Percentiles rank a stretch among this genome's conserved stretches.
These are phyloP conservation scores for Globisporangium acanthophoron DNA, from an alignment of 352 stramenopile genomes.

Conservation along the genomic window DNA sequence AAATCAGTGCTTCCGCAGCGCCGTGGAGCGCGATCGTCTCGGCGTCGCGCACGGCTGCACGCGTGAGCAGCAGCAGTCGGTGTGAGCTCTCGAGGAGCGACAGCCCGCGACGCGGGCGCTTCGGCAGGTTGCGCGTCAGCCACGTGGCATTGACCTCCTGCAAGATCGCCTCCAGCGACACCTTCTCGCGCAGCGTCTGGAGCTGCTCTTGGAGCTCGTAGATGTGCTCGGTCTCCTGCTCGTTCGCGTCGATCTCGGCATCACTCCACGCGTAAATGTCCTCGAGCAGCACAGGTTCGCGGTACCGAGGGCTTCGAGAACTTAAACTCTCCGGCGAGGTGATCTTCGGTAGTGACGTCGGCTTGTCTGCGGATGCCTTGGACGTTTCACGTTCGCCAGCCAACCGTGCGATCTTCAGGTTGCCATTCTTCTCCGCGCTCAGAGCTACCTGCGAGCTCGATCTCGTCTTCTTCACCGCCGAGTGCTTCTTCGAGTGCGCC, in stretches of 20 bases:
- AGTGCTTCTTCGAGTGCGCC: background rate
- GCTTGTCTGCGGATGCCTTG: too few relatives aligned
- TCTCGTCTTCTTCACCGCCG: background rate
- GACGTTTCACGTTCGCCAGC: too few relatives aligned
- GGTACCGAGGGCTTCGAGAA: background rate
- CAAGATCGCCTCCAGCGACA: conserved; percentile 15
- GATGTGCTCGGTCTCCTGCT: conserved; percentile 37
- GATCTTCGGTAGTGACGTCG: too few relatives aligned
- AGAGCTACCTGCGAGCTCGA: background rate
- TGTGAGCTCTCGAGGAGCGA: conserved; percentile 3
- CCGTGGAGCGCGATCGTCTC: conserved; percentile 43
- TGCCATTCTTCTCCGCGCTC: background rate
- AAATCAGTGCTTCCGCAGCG: conserved; percentile 37
- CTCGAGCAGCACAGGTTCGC: conserved; percentile 13
- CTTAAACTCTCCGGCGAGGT: background rate
- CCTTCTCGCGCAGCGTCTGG: conserved; percentile 18
- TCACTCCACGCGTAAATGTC: conserved; percentile 43
- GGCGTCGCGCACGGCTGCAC: conserved; percentile 17
- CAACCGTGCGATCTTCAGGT: too few relatives aligned
- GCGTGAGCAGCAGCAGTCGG: conserved; percentile 16
- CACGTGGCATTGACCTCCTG: conserved; percentile 1
- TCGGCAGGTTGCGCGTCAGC: conserved; percentile 4
- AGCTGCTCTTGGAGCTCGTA: conserved; percentile 34
- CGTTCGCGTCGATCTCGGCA: conserved; percentile 36
- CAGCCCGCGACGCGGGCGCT: background rate